Percentiles rank a stretch among this genome's conserved stretches.
Evolutionary conservation across 179 eudicot genomes (phyloP).

Genomic region (Corrigiola litoralis): DNA sequence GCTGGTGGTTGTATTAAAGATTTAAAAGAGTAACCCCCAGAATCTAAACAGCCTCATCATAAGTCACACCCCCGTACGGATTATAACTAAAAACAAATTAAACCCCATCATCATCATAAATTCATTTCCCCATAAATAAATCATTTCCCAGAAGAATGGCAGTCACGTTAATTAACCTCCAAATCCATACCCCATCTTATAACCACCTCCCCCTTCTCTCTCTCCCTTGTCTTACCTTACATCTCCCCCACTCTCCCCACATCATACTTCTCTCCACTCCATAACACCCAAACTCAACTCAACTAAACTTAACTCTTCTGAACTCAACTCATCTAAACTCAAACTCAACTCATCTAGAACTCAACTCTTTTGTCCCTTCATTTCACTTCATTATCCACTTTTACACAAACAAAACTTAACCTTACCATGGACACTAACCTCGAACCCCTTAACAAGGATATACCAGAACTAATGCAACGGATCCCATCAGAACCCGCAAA

Average conservation of each 20-base stretch:
- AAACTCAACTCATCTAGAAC: background rate
- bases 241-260: background rate
- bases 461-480: background rate
- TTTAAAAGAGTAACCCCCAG: background rate
- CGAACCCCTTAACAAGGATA: constrained; percentile 10
- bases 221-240: background rate
- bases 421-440: constrained; percentile 29
- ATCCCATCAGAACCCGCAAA: no score
- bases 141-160: background rate
- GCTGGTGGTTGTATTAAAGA: no score
- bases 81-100: no score
- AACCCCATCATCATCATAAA: background rate
- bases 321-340: background rate
- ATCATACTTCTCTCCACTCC: no score
- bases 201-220: background rate
- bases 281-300: no score
- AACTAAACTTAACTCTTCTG: background rate
- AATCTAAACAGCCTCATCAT: constrained; percentile 16
- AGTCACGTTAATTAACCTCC: background rate
- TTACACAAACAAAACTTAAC: no score
- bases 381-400: constrained; percentile 15
- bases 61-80: background rate
- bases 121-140: no score
- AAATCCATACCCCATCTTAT: background rate
- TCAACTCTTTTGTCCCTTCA: background rate